Evolutionary conservation across 495 filamentous ascomycete genomes (phyloP), one percentile per base, ranked within the genome.

Genomic region (Pseudevernia furfuracea): DNA sequence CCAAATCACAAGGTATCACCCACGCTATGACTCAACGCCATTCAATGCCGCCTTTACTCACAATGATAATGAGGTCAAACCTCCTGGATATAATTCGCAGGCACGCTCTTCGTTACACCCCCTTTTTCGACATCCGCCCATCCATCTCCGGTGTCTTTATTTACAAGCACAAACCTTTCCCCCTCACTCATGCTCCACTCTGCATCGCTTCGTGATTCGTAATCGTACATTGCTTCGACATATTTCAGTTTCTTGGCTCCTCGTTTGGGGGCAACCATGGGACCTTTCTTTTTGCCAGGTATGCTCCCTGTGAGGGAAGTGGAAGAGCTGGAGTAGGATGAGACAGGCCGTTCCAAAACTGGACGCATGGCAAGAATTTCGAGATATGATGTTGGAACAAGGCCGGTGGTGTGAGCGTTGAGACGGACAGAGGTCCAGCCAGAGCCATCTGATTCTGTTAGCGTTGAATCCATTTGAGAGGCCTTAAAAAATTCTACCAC

Each of bases 61-160:
- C 12, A 34, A 21, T 34, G 17, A 55, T 2, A 21, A 46, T n/a
- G 6, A n/a, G 14, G n/a, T 64, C 43, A 64, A 44, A 92, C 84
- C 71, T 85, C 84, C 74, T 91, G 89, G 62, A 98, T 83, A 76
- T 97, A 98, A 75, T 90, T 94, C 53, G 92, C 91, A 21, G 93
- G 93, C 58, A 98, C 93, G 72, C 90, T 96, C 77, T 87, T 92
- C n/a, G 87, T 90, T 52, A 83, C 76, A n/a, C 94, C 94, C 32
- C 87, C 89, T 66, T 88, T 88, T 79, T 97, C 94, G 19, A 98
- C 94, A 76, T 97, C 93, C 14, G 87, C 90, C 94, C 94, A 98
- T 19, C 94, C 94, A 77, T 97, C 94, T 1, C 94, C 94, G 15
- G 84, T 80, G 72, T 97, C 91, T 49, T 85, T 84, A 67, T 82